Base-by-base conservation (phyloP, 371 early-diverging fungal species). In the Zopfochytrium polystomum region DNA sequence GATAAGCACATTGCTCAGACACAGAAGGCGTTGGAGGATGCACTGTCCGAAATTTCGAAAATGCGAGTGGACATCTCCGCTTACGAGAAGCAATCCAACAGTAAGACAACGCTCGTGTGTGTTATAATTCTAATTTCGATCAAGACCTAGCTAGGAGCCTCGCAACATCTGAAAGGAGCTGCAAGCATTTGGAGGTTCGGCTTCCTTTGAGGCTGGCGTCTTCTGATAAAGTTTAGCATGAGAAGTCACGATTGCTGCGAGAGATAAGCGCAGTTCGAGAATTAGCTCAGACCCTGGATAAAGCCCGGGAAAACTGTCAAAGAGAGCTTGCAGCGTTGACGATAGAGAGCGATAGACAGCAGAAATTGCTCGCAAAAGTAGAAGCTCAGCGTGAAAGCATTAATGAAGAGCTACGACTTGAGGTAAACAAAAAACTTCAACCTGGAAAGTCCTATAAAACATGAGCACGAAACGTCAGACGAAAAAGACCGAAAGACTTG, bases 191-290 rank as follows among this genome's bases (percentile, higher is more conserved):
- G 45, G 77, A 79, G 55, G 68, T 68, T 23, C 13, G 20, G 15
- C 23, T 11, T 20, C 13, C n/a, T 48, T 34, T 45, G 5, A 25
- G 5, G 46, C 38, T 3, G 26, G 2, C 32, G 1, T 52, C 4
- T 25, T 6, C 30, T 55, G 27, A 48, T 42, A 9, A 35, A 32
- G 9, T 60, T 38, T 26, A 70, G 73, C 26, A 56, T 18, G 80
- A 80, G 34, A 73, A 74, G 49, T 46, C 50, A 3, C 52, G 76
- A 27, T 52, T 80, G 23, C 44, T 58, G n/a, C 49, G 76, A n/a
- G 80, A 80, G 33, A 46, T 77, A 13, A 58, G 52, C n/a, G 67
- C 74, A 18, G 66, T 72, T 4, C 68, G 75, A 13, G 79, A 79
- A 15, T 52, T 76, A 2, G 68, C 75, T 20, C 61, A 58, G n/a